phyloP scores from a whole-genome alignment of 805 yeast genomes.

The Torulaspora franciscae region DNA sequence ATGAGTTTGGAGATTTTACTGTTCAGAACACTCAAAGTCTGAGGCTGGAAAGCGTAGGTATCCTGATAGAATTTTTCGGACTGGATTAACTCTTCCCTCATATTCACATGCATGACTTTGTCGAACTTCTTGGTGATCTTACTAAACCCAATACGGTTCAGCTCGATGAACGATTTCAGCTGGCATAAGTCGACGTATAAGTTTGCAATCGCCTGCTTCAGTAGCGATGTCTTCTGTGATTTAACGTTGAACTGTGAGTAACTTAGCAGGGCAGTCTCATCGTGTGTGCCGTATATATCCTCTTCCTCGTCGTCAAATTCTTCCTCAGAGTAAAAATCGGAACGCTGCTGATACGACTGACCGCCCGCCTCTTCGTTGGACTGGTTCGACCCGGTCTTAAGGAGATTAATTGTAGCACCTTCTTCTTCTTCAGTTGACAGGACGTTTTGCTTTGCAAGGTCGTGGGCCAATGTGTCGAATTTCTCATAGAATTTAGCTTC shows the following conservation, averaged over 20 bases:
- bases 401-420: not conserved
- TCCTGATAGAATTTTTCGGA: conserved; percentile 41
- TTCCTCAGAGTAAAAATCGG: conserved; percentile 16
- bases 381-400: conserved; percentile 9
- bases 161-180: conserved; percentile 73
- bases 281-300: conserved; percentile 34
- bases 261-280: conserved; percentile 47
- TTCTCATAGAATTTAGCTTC: conserved; percentile 45
- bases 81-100: conserved; percentile 48
- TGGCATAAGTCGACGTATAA: conserved; percentile 73
- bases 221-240: conserved; percentile 53
- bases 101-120: conserved; percentile 58
- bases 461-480: conserved; percentile 44
- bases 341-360: conserved; percentile 5
- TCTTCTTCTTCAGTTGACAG: not conserved
- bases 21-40: conserved; percentile 48
- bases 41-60: conserved; percentile 52
- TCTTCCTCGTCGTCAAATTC: conserved; percentile 40
- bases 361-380: conserved; percentile 5
- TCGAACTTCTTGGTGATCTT: conserved; percentile 90
- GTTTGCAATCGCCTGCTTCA: conserved; percentile 58
- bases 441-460: conserved; percentile 41
- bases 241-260: conserved; percentile 48
- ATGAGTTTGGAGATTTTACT: conserved; percentile 48
- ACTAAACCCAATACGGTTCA: conserved; percentile 79